Evolutionary conservation across 2,329 filamentous ascomycete genomes (phyloP).

Genomic region (Botrytis cinerea): DNA sequence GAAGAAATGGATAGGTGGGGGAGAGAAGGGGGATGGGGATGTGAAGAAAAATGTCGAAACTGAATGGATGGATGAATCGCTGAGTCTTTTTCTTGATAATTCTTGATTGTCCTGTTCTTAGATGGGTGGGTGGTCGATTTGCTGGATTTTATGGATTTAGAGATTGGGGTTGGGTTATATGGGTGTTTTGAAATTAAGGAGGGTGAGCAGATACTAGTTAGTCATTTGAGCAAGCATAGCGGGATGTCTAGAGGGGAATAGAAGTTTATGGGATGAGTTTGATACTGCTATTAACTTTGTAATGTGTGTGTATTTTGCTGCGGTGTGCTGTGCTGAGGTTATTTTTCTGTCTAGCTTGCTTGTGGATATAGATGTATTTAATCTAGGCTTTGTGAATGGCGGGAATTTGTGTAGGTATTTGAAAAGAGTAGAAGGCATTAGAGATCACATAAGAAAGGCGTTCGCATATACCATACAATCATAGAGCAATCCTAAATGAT

Average conservation of each 20-base stretch:
- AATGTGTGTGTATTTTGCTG: too few species aligned
- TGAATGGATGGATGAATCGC: too few species aligned
- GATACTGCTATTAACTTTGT: not conserved
- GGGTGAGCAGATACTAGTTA: not conserved
- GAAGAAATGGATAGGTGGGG: not conserved
- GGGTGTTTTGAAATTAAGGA: fast-evolving
- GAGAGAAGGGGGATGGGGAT: too few species aligned
- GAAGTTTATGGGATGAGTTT: not conserved
- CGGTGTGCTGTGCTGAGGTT: not conserved
- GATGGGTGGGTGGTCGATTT: too few species aligned
- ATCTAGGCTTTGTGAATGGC: not conserved
- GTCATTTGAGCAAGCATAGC: fast-evolving
- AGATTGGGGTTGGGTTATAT: not conserved
- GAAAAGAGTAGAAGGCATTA: too few species aligned
- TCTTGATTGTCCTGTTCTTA: not conserved
- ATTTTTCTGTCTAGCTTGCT: not conserved
- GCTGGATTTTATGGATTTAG: too few species aligned
- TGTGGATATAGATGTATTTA: fast-evolving
- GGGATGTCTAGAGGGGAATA: not conserved
- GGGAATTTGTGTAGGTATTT: not conserved
- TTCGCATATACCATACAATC: too few species aligned
- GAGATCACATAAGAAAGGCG: too few species aligned
- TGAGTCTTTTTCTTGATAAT: not conserved
- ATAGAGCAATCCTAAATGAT: too few species aligned
- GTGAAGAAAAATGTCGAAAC: too few species aligned